Evolutionary conservation across 805 yeast genomes (phyloP).

Genomic region (Saccharomycopsis sp.): DNA sequence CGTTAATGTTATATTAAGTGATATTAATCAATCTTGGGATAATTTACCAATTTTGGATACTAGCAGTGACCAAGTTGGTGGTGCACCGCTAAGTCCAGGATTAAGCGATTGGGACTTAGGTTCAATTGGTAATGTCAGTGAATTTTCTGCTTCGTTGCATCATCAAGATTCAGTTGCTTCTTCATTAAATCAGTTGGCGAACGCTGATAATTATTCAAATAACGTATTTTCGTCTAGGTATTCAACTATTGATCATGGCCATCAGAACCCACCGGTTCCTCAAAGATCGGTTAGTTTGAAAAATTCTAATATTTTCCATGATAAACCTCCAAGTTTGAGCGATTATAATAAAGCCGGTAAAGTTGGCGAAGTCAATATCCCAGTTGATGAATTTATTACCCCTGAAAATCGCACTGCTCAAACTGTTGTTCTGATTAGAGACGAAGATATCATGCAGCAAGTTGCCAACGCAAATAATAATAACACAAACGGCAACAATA

Average conservation of each 20-base stretch:
- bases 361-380: constrained; percentile 21
- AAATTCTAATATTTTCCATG: background rate
- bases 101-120: constrained; percentile 22
- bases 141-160: constrained; percentile 6
- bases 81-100: constrained; percentile 15
- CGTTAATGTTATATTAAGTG: background rate
- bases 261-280: constrained; percentile 2
- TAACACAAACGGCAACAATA: background rate
- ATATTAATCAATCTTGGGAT: constrained; percentile 10
- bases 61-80: constrained; percentile 1
- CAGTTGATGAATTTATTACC: constrained; percentile 17
- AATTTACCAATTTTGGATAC: background rate
- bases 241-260: constrained; percentile 8
- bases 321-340: background rate
- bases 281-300: constrained; percentile 8
- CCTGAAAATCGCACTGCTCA: too few species aligned
- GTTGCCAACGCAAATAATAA: background rate
- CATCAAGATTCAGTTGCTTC: constrained; percentile 20
- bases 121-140: constrained; percentile 6
- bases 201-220: constrained; percentile 12
- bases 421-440: too few species aligned
- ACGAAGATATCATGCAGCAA: too few species aligned
- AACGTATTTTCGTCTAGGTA: constrained; percentile 15
- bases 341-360: background rate
- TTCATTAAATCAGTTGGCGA: constrained; percentile 22